Percentiles rank a stretch among this genome's conserved stretches.
phyloP scores from a whole-genome alignment of 176 grass and related monocot species.

The Carex parvula region DNA sequence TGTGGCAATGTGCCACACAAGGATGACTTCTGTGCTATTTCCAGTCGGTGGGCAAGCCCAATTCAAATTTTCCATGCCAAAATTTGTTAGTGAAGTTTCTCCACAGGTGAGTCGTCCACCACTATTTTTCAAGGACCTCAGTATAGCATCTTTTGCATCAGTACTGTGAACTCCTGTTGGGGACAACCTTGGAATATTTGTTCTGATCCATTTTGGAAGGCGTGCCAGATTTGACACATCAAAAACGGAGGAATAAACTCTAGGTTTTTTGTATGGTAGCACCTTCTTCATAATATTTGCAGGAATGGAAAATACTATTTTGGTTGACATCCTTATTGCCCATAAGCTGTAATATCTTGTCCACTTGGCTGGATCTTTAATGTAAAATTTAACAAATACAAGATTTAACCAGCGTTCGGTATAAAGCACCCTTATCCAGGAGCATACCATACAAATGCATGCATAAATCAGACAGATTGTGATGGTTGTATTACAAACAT shows the following conservation, averaged over 20 bases:
- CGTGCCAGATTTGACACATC: too few relatives aligned
- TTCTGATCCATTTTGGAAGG: background rate
- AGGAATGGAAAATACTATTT: background rate
- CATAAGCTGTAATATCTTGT: background rate
- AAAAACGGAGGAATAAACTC: too few relatives aligned
- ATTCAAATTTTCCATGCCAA: too few relatives aligned
- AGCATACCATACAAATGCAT: background rate
- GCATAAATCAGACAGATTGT: background rate
- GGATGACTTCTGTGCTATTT: too few relatives aligned
- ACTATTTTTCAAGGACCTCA: too few relatives aligned
- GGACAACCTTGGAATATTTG: background rate
- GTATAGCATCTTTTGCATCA: too few relatives aligned
- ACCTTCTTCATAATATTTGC: background rate
- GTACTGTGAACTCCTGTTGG: too few relatives aligned
- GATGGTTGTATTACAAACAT: background rate
- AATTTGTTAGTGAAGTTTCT: too few relatives aligned
- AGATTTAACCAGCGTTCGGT: background rate
- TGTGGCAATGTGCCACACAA: too few relatives aligned
- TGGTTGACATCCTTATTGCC: background rate
- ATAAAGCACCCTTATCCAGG: background rate
- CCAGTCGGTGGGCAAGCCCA: too few relatives aligned
- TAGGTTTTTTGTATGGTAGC: too few relatives aligned
- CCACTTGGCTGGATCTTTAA: background rate
- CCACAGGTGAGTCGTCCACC: too few relatives aligned
- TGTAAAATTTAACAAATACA: background rate